phyloP scores from a whole-genome alignment of 139 green algal species.

The Marvania coccoides region DNA sequence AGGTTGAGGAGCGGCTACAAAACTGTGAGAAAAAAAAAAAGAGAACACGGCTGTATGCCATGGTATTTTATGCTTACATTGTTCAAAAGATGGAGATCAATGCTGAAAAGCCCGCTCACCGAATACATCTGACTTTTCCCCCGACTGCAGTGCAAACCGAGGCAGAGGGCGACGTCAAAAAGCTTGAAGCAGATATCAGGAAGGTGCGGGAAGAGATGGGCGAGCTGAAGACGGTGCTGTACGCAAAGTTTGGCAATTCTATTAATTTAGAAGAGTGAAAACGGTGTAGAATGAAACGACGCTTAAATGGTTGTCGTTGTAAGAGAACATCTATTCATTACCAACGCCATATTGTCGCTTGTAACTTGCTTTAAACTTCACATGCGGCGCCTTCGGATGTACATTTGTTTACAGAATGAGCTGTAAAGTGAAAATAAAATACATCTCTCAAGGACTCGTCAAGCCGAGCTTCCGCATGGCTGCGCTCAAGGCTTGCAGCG shows the following conservation, averaged over 20 bases:
- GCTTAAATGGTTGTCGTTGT: no score
- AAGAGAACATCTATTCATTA: no score
- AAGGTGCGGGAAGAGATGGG: constrained; percentile 39
- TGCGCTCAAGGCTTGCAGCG: constrained; percentile 29
- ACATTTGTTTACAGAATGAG: no score
- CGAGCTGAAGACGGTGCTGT: constrained; percentile 58
- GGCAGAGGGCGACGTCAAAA: constrained; percentile 10
- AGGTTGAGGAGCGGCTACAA: constrained; percentile 51
- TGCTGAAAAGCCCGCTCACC: neutral
- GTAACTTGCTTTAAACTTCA: no score
- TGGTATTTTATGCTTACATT: neutral
- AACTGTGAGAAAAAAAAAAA: constrained; percentile 14
- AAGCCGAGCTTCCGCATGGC: constrained; percentile 12
- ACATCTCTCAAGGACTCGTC: no score
- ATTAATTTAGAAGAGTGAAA: constrained; percentile 68
- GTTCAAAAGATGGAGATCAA: neutral
- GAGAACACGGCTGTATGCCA: neutral
- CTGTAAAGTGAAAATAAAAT: no score
- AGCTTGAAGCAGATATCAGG: constrained; percentile 37
- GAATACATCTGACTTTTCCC: neutral
- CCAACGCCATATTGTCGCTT: no score
- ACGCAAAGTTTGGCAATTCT: constrained; percentile 66
- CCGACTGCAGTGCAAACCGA: constrained; percentile 17
- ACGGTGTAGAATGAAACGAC: no score
- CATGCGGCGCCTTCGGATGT: no score